Conservation (phyloP, 371 early-diverging fungal species). For the Rhizopus delemar region DNA sequence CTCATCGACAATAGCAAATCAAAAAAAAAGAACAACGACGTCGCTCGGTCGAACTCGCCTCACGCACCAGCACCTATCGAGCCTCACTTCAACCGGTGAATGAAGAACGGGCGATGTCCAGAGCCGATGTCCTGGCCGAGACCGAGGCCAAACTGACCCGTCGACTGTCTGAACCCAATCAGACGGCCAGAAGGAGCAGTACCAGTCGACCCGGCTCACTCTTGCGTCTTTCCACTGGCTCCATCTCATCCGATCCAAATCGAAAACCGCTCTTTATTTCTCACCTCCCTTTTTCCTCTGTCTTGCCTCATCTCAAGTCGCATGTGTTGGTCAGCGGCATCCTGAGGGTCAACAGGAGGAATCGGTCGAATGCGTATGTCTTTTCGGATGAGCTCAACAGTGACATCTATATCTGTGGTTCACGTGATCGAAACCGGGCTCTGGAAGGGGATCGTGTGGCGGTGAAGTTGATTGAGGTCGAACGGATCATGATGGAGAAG, state of each 20-base stretch:
- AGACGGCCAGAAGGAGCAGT: too few species aligned
- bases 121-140: constrained; percentile 48
- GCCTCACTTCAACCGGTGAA: constrained; percentile 34
- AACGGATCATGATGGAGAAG: constrained; percentile 58
- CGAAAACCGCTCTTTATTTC: constrained; percentile 57
- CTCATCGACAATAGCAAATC: neutral
- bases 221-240: constrained; percentile 1
- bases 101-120: constrained; percentile 21
- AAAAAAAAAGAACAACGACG: constrained; percentile 11
- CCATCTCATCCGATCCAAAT: constrained; percentile 14
- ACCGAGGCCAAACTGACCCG: constrained; percentile 52
- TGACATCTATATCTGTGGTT: constrained; percentile 81
- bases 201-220: neutral
- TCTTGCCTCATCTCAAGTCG: constrained; percentile 47
- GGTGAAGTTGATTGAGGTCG: constrained; percentile 68
- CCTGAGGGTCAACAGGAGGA: constrained; percentile 80
- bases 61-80: constrained; percentile 1
- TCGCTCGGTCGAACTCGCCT: constrained; percentile 8
- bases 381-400: constrained; percentile 63
- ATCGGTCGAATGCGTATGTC: constrained; percentile 84
- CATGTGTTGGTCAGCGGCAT: constrained; percentile 61
- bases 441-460: constrained; percentile 87
- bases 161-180: constrained; percentile 45
- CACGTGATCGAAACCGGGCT: constrained; percentile 80
- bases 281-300: constrained; percentile 57